Percentiles rank a stretch among this genome's conserved stretches.
Evolutionary conservation across 2,329 filamentous ascomycete species (phyloP).

Genomic region (Microthyrium microscopicum): DNA sequence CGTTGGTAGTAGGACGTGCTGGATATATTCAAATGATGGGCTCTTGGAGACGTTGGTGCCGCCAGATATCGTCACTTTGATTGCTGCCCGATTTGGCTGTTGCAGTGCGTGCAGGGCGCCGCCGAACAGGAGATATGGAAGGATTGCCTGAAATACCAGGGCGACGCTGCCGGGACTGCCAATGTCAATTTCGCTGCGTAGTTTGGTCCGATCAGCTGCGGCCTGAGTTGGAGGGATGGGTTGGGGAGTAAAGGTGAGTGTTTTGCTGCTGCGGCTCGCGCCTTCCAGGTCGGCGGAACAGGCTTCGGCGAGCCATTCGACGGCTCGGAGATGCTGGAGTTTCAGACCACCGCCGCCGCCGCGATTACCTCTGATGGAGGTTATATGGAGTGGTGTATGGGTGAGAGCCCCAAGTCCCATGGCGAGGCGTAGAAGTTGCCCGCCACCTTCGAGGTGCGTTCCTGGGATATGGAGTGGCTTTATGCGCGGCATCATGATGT

Average conservation of each 20-base stretch:
- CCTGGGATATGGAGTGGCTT: conserved; percentile 27
- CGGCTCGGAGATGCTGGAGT: conserved; percentile 37
- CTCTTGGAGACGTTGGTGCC: conserved; percentile 41
- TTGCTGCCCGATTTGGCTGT: conserved; percentile 7
- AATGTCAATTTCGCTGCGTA: conserved; percentile 19
- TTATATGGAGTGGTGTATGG: conserved; percentile 31
- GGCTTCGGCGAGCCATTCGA: conserved; percentile 34
- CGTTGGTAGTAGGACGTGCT: conserved; percentile 38
- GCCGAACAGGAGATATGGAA: conserved; percentile 39
- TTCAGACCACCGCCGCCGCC: conserved; percentile 37
- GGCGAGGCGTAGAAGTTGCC: conserved; percentile 42
- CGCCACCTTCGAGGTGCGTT: conserved; percentile 43
- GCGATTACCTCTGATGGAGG: conserved; percentile 37
- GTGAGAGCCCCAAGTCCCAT: conserved; percentile 38
- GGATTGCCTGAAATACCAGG: conserved; percentile 40
- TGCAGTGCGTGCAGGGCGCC: conserved; percentile 1
- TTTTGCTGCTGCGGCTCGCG: conserved; percentile 25
- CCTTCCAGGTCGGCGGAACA: conserved; percentile 28
- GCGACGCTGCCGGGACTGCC: conserved; percentile 36
- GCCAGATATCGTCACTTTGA: conserved; percentile 32
- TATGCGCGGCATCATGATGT: background rate
- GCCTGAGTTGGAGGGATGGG: conserved; percentile 10
- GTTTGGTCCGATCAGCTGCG: conserved; percentile 17
- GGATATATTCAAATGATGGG: conserved; percentile 39
- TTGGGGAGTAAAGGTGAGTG: conserved; percentile 20